A percentile compares a stretch with the other conserved stretches of the same genome.
Conservation (phyloP, 2,329 filamentous ascomycete genomes). For the Fusarium sp. region DNA sequence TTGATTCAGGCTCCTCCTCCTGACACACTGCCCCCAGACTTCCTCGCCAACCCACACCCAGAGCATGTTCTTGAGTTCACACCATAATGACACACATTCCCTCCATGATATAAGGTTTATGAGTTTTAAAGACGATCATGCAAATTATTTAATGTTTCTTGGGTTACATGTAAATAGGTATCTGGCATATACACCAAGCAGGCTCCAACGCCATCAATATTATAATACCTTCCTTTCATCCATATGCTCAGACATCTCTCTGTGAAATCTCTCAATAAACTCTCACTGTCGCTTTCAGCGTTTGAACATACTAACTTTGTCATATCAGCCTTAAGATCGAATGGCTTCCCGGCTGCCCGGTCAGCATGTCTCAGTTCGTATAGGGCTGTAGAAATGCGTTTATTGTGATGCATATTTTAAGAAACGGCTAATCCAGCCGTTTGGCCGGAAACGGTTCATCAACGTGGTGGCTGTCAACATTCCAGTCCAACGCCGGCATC, state of each 20-base stretch:
- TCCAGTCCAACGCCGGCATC: background rate
- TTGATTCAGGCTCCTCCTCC: slow-evolving; percentile 27
- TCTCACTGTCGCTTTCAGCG: background rate
- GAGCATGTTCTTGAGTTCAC: slow-evolving; percentile 24
- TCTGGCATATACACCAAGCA: background rate
- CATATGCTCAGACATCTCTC: background rate
- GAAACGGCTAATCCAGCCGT: background rate
- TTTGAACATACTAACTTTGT: rapidly evolving
- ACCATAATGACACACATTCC: slow-evolving; percentile 3
- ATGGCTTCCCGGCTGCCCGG: background rate
- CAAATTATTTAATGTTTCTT: background rate
- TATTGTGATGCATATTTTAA: background rate
- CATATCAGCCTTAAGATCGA: background rate
- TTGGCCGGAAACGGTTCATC: background rate
- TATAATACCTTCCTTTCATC: background rate
- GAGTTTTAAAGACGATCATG: background rate
- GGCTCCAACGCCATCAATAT: background rate
- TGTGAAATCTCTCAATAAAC: background rate
- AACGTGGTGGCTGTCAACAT: background rate
- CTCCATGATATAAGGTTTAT: rapidly evolving
- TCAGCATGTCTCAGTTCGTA: background rate
- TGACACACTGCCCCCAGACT: slow-evolving; percentile 25
- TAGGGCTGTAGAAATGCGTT: background rate
- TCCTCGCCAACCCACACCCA: slow-evolving; percentile 4
- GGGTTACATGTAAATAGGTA: background rate